phyloP scores from a whole-genome alignment of 2,329 filamentous ascomycete genomes.

The Venturia aucupariae region DNA sequence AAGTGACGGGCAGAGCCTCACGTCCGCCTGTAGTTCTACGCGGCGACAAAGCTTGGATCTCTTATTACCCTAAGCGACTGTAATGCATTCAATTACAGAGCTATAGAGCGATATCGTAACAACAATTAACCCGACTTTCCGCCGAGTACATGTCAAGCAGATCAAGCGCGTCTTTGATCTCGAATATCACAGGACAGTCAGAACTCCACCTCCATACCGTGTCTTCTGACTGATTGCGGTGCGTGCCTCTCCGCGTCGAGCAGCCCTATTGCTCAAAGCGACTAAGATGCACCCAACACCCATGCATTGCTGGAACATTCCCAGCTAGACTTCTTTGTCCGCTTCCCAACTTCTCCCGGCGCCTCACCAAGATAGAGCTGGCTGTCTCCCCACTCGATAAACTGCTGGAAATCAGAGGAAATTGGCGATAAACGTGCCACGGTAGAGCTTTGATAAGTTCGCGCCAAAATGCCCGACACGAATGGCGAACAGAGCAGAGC shows the following conservation, averaged over 20 bases:
- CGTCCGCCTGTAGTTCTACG: not conserved
- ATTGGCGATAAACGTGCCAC: not conserved
- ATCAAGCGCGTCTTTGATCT: not conserved
- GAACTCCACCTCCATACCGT: not conserved
- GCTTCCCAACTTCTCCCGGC: not conserved
- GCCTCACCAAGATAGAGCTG: not conserved
- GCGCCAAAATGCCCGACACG: not conserved
- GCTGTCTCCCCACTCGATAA: not conserved
- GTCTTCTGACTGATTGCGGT: not conserved
- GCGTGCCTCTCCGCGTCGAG: not conserved
- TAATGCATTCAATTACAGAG: not conserved
- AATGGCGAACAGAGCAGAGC: constrained; percentile 5
- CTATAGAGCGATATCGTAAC: not conserved
- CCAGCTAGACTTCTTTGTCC: not conserved
- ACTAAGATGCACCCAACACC: not conserved
- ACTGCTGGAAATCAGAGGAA: not conserved
- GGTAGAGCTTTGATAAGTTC: not conserved
- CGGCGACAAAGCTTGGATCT: not conserved
- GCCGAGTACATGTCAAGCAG: not conserved
- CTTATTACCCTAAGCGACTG: not conserved
- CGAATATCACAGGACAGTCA: not conserved
- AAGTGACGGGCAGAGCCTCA: not conserved
- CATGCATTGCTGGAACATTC: not conserved
- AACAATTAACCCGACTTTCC: not conserved
- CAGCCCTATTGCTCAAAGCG: not conserved